Conservation (phyloP, 2,329 filamentous ascomycete genomes). For the Plenodomus tracheiphilus region DNA sequence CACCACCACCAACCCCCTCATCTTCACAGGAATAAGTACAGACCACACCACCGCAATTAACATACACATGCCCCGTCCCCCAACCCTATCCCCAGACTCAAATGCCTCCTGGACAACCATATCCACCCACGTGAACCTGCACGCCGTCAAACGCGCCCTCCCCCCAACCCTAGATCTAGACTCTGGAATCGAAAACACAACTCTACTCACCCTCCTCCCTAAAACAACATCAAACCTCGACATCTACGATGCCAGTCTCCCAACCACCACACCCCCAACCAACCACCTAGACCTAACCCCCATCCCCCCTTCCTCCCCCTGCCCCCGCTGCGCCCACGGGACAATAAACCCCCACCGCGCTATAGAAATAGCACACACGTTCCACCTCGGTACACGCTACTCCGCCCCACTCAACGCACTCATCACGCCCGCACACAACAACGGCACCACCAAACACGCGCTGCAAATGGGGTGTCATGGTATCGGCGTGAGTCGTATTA, state of each 20-base stretch:
- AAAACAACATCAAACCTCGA: slow-evolving; percentile 15
- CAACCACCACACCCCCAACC: background rate
- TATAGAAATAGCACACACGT: slow-evolving; percentile 93
- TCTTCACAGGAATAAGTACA: slow-evolving; percentile 68
- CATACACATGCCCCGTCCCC: slow-evolving; percentile 45
- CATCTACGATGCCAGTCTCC: slow-evolving; percentile 27
- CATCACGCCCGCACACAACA: slow-evolving; percentile 53
- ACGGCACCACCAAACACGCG: slow-evolving; percentile 48
- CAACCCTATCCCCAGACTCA: background rate
- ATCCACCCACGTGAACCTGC: slow-evolving; percentile 55
- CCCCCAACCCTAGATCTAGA: slow-evolving; percentile 66
- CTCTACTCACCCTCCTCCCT: slow-evolving; percentile 24
- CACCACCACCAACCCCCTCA: slow-evolving; percentile 20
- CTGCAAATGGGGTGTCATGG: slow-evolving; percentile 97
- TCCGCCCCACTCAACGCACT: slow-evolving; percentile 71
- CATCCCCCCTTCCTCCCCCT: slow-evolving; percentile 69
- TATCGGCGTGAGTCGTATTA: slow-evolving; percentile 87
- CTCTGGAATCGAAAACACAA: slow-evolving; percentile 61
- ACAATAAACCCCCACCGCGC: slow-evolving; percentile 69
- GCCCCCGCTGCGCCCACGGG: slow-evolving; percentile 69
- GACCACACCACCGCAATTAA: slow-evolving; percentile 71
- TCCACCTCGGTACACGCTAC: slow-evolving; percentile 89
- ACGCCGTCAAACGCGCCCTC: slow-evolving; percentile 65
- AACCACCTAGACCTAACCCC: slow-evolving; percentile 60
- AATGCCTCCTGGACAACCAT: slow-evolving; percentile 2